Conservation (phyloP, 2,329 filamentous ascomycete genomes). For the Nemania diffusa region DNA sequence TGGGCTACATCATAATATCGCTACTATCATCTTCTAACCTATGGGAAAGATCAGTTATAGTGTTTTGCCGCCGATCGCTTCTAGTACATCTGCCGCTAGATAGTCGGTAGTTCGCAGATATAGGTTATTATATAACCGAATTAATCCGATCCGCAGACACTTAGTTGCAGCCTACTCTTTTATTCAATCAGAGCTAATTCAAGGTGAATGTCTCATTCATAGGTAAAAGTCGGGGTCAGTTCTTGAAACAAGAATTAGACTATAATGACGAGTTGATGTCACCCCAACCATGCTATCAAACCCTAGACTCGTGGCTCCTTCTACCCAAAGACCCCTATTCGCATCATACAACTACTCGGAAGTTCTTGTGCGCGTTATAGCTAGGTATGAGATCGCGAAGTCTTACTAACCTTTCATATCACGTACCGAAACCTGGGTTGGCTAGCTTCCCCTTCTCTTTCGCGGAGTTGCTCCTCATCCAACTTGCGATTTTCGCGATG, state of each 20-base stretch:
- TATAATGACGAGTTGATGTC: background rate
- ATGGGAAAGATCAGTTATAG: background rate
- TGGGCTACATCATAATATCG: conserved; percentile 2
- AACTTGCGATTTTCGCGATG: conserved; percentile 33
- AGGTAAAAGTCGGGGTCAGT: background rate
- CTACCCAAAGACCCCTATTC: too few relatives aligned
- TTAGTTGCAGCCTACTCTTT: background rate
- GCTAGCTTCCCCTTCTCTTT: background rate
- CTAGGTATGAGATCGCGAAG: too few relatives aligned
- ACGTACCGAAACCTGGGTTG: conserved; percentile 33
- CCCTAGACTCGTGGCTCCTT: too few relatives aligned
- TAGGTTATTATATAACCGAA: background rate
- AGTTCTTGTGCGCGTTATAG: too few relatives aligned
- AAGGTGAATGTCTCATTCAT: background rate
- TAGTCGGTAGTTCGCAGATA: conserved; percentile 19
- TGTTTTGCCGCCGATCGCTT: conserved; percentile 17
- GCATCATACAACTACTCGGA: too few relatives aligned
- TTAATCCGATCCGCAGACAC: background rate
- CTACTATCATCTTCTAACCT: conserved; percentile 3
- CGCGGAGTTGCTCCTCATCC: conserved; percentile 15
- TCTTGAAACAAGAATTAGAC: background rate
- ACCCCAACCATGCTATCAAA: background rate
- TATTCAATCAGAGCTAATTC: background rate
- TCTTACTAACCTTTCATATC: conserved; percentile 17
- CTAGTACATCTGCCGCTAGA: conserved; percentile 20